Base-by-base conservation (phyloP, 2,329 filamentous ascomycete genomes). In the Colletotrichum sublineola region DNA sequence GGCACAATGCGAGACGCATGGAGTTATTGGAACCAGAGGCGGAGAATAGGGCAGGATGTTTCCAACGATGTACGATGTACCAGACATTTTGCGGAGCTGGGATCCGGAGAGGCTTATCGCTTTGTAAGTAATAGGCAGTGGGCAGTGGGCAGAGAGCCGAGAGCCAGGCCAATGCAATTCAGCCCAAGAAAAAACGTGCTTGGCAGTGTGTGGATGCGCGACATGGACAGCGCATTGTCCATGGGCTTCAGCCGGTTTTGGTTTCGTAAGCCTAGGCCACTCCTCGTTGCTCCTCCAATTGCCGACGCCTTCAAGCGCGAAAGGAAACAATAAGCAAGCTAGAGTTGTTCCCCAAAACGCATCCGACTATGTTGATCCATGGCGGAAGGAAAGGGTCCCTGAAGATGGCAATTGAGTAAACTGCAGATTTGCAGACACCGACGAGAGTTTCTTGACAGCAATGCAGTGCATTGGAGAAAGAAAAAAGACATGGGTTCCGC, bases 261-360 rank as follows among this genome's bases (percentile, higher is more conserved):
- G 58, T 72, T 72, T 72, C 69, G 60, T 72, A 60, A 63, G 65
- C 65, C 65, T 53, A 53, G 60, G 52, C 56, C 48, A 2, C 44
- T 44, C 44, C 14, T 36, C 53, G 42, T 6, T 29, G 33, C 18
- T 14, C 55, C 44, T 29, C 20, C 36, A 18, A 40, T 64, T 11
- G 24, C 50, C 46, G 29, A 33, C 24, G 31, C 40, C 20, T 33
- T 29, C 20, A 44, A 57, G 36, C 12, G 15, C 9, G 36, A 38
- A 46, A 46, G 18, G 8, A 46, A 46, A 65, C 18, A 44, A 46
- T 57, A 29, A 14, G 36, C 63, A 65, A 36, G 20, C 50, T 55
- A 38, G 38, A 46, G 36, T 38, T 38, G 7, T 29, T 65, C 44
- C 50, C 18, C 38, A 14, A 12, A 38, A 36, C 8, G 29, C 56